Evolutionary conservation across 495 filamentous ascomycete genomes (phyloP), one percentile per base, ranked within the genome.

Genomic region (Podospora anserina): DNA sequence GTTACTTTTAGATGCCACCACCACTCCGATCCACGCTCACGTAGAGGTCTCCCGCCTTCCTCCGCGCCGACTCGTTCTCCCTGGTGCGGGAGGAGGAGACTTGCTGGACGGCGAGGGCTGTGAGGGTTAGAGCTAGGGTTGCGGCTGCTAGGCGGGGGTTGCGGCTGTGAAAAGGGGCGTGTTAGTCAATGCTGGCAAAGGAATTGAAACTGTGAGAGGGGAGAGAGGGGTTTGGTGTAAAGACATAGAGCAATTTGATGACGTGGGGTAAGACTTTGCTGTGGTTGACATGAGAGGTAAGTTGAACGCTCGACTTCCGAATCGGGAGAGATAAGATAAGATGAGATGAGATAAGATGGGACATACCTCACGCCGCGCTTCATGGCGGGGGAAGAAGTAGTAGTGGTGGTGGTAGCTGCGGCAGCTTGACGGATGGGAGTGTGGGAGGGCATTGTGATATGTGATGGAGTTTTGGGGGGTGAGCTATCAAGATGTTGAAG

Each of bases 1-100:
- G 23, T 23, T 2, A 23, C 23, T 34, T 54, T 72, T 54, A 83
- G 66, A 84, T 76, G 0, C 82, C 82, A 4, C 82, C 82, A 18
- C 82, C 82, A 67, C 82, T 84, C 34, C 82, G 77, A n/a, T 84
- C 82, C 60, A 83, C 81, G 67, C 76, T 81, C 34, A 84, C 82
- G 67, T 83, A 81, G 39, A 78, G 68, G 19, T 67, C 67, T 63
- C 68, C 53, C 39, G 77, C 71, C 65, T 70, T 75, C 76, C 76
- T 77, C 63, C 82, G 81, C 34, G 75, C 74, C 7, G 64, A 64
- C 72, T 83, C 81, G 76, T 83, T 83, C 54, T 78, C 74, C 23
- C 68, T 68, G 49, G 81, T 63, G 5, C 69, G 71, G n/a, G 66
- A 60, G 4, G 67, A 60, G 4, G 77, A 72, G 32, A 78, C 59